phyloP scores from a whole-genome alignment of 176 grass and related monocot genomes.

The Oryza coarctata region DNA sequence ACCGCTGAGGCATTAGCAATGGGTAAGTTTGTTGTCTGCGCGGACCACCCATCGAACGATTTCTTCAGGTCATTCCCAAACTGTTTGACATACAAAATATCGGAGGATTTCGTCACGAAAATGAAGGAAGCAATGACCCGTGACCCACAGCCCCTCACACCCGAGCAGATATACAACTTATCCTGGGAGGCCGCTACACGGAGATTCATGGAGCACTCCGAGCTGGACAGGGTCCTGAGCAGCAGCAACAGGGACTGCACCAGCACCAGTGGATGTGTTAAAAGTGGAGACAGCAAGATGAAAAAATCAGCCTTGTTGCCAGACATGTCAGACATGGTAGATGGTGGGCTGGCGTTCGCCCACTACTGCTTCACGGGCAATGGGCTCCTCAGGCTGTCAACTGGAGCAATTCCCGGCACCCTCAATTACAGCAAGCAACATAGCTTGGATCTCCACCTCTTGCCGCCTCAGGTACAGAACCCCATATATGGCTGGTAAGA shows the following conservation, averaged over 20 bases:
- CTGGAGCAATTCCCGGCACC: slow-evolving; percentile 76
- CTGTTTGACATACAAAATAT: slow-evolving; percentile 69
- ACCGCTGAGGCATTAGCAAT: slow-evolving; percentile 82
- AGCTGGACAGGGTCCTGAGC: slow-evolving; percentile 73
- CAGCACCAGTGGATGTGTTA: background rate
- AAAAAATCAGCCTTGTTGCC: slow-evolving; percentile 60
- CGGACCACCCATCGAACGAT: slow-evolving; percentile 89
- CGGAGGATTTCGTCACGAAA: slow-evolving; percentile 72
- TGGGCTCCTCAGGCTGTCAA: slow-evolving; percentile 71
- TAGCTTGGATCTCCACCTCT: slow-evolving; percentile 64
- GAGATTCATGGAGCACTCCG: slow-evolving; percentile 82
- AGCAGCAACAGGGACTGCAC: background rate
- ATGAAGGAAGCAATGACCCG: slow-evolving; percentile 87
- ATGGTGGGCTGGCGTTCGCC: slow-evolving; percentile 77
- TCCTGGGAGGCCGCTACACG: slow-evolving; percentile 94
- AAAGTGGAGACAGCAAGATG: slow-evolving; percentile 33
- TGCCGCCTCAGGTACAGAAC: slow-evolving; percentile 79
- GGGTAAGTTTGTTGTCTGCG: slow-evolving; percentile 92
- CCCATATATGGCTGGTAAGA: slow-evolving; percentile 88
- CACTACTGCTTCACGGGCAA: slow-evolving; percentile 86
- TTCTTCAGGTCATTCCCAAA: slow-evolving; percentile 89
- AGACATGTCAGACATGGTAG: slow-evolving; percentile 61
- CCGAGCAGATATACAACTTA: slow-evolving; percentile 69
- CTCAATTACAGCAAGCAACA: slow-evolving; percentile 70
- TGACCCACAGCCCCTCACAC: slow-evolving; percentile 69